Base-by-base conservation (phyloP, 2,329 filamentous ascomycete species). In the Dactylellina drechsleri region DNA sequence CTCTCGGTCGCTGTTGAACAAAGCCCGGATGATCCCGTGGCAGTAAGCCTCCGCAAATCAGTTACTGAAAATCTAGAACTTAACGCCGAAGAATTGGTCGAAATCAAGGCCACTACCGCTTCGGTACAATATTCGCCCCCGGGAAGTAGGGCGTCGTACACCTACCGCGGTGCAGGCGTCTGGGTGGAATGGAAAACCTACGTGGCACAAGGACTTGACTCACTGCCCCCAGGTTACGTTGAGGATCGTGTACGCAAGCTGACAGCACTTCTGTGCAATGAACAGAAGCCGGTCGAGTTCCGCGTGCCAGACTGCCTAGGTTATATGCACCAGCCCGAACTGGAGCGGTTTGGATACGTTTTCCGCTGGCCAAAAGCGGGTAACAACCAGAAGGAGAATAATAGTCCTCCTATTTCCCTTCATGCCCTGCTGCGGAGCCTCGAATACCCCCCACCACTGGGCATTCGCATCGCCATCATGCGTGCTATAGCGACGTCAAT, bases 401-500 rank as follows among this genome's bases (percentile, higher is more conserved):
- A 23, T 50, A 26, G 16, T 18, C 59, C 16, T 16, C 59, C 59
- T 13, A 26, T 64, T 18, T 64, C 59, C 49, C 49, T 64, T 15
- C 28, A 64, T 23, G 31, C 47, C 18, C 59, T 64, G 28, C 59
- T 64, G 26, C 13, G 47, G 47, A 54, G 16, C 28, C 28, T 53
- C 23, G 59, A 64, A n/a, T 61, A 36, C 47, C 47, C 49, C 23
- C 59, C 47, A 26, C 49, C 59, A 40, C 59, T 88, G 2, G 87
- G 85, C 0, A 83, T 84, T 23, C 83, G 87, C 36, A 82, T 87
- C 64, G 80, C 79, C 28, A 83, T 89, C 16, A 86, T 86, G 52
- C 83, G 84, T 54, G 83, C 84, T 26, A 81, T 88, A 31, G 82
- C 85, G 67, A 85, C 85, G 77, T 87, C 84, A 16, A 79, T 88